phyloP scores from a whole-genome alignment of 257 asterid genomes.

The Schizonepeta tenuifolia region DNA sequence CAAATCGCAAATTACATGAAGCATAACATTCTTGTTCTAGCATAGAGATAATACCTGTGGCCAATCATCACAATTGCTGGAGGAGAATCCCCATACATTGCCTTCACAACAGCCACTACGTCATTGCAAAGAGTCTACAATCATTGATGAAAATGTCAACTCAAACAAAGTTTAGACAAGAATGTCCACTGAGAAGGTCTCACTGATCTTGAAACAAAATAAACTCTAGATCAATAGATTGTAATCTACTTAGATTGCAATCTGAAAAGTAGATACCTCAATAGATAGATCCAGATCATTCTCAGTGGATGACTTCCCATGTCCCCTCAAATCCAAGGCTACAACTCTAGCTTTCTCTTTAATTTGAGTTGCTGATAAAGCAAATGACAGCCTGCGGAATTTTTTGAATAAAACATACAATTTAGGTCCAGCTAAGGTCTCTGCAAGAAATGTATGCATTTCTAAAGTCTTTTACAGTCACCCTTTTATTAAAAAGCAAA shows the following conservation, averaged over 20 bases:
- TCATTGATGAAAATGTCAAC: slow-evolving; percentile 32
- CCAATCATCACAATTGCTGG: slow-evolving; percentile 96
- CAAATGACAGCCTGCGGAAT: slow-evolving; percentile 78
- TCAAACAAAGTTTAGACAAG: slow-evolving; percentile 23
- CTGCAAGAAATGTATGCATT: slow-evolving; percentile 1
- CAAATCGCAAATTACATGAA: slow-evolving; percentile 9
- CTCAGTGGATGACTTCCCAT: slow-evolving; percentile 85
- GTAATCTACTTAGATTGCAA: slow-evolving; percentile 13
- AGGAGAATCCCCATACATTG: slow-evolving; percentile 86
- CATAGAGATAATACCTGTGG: slow-evolving; percentile 71
- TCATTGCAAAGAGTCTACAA: slow-evolving; percentile 82
- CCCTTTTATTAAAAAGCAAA: not conserved
- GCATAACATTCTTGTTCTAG: slow-evolving; percentile 1
- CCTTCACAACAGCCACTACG: slow-evolving; percentile 79
- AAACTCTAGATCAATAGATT: slow-evolving; percentile 23
- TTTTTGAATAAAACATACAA: slow-evolving; percentile 20
- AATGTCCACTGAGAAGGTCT: not conserved
- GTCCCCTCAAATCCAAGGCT: slow-evolving; percentile 96
- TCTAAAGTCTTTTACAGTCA: not conserved
- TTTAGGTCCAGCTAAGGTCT: slow-evolving; percentile 24
- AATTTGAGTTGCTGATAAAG: slow-evolving; percentile 72
- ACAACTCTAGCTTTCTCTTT: slow-evolving; percentile 79
- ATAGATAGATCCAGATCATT: slow-evolving; percentile 84
- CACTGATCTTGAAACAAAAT: slow-evolving; percentile 19
- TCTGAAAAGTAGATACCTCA: slow-evolving; percentile 58